Base-by-base conservation (phyloP, 2,329 filamentous ascomycete species). In the Fusarium domesticum region DNA sequence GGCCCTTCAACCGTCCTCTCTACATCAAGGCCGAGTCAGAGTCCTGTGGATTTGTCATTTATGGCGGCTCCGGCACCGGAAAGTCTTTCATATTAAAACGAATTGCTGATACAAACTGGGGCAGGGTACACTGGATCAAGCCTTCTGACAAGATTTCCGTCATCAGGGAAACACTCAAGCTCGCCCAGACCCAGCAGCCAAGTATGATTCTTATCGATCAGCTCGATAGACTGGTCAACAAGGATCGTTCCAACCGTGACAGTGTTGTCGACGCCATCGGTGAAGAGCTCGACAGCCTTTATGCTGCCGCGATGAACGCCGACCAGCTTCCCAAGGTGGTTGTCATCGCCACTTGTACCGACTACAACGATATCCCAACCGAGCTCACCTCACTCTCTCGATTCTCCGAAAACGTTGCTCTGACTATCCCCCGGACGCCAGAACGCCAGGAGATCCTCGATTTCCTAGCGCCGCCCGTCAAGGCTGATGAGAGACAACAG, bases 21-120 rank as follows among this genome's bases (percentile, higher is more conserved):
- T 56, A 58, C 45, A 38, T 60, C 34, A 47, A 59, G 43, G 45
- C 58, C 43, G 58, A 69, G 51, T 54, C 59, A 20, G 65, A 59
- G 54, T 70, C 77, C 1, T 75, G 78, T 40, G 82, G 81, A 0
- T 76, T 93, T 28, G 75, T 93, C 18, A 73, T 96, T 5, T 84
- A 95, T 62, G 92, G 92, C 12, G 84, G 87, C 15, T 80, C 81
- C 50, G 91, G 92, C 10, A 95, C 88, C 0, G 92, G 92, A 18
- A 96, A 96, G 69, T 85, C 82, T 1, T 76, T 86, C 51, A 72
- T 96, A 1, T 70, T 96, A 1, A 66, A 84, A 14, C 78, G 80
- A 23, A 73, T 96, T 16, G 78, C 83, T 7, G 75, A 73, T 6
- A 80, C 82, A 0, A 77, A 76, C 45, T 96, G 89, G 87, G 81